These are phyloP conservation scores for Trifolium fragiferum DNA, from an alignment of 306 rosid genomes.

Conservation along the genomic window DNA sequence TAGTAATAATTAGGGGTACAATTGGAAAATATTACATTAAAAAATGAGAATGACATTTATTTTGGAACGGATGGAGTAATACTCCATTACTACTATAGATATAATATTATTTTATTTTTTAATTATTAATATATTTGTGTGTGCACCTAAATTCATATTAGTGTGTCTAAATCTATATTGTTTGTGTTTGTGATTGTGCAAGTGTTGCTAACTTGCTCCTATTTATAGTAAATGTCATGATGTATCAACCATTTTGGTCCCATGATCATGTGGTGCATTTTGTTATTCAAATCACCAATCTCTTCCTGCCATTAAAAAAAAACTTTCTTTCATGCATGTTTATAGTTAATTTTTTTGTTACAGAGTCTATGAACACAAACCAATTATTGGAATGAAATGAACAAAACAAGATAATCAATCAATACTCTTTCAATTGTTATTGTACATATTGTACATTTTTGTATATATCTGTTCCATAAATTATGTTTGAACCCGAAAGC, in stretches of 20 bases:
- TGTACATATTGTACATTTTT: not conserved
- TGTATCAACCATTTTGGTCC: not conserved
- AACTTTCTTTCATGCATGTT: not conserved
- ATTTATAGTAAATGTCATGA: no score
- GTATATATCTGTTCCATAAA: not conserved
- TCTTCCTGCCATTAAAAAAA: not conserved
- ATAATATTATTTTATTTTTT: no score
- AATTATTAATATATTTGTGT: no score
- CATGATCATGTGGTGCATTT: not conserved
- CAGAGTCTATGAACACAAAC: not conserved
- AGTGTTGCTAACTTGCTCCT: no score
- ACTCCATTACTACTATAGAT: no score
- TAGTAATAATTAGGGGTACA: no score
- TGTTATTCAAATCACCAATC: not conserved
- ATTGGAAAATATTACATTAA: no score
- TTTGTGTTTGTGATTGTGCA: no score
- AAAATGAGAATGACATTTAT: no score
- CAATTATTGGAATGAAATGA: not conserved
- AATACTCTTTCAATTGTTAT: not conserved
- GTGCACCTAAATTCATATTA: no score
- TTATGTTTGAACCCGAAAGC: constrained; percentile 37
- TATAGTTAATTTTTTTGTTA: not conserved
- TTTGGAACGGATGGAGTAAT: no score
- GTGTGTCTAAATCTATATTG: no score
- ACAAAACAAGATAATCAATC: not conserved